Evolutionary conservation across 805 yeast species (phyloP).

Genomic region (Komagataella mondaviorum): DNA sequence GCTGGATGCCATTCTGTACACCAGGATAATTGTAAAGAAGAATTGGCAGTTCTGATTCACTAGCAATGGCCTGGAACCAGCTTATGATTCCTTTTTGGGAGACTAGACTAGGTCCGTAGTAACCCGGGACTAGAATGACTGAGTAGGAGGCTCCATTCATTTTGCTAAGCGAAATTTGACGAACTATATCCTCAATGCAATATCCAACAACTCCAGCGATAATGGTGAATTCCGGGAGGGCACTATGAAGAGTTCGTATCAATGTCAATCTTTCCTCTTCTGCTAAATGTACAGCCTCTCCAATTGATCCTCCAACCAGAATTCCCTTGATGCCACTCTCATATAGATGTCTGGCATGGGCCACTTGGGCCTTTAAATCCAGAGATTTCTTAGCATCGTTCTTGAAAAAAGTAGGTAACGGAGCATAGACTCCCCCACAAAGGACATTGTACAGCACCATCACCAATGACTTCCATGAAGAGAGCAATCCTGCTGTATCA

Average conservation of each 20-base stretch:
- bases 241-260: slow-evolving; percentile 19
- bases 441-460: background rate
- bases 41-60: slow-evolving; percentile 25
- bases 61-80: slow-evolving; percentile 29
- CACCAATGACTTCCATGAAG: background rate
- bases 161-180: slow-evolving; percentile 20
- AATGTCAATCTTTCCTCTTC: slow-evolving; percentile 26
- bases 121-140: slow-evolving; percentile 29
- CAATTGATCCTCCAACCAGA: slow-evolving; percentile 39
- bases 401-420: slow-evolving; percentile 41
- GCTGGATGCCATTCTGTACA: slow-evolving; percentile 26
- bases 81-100: slow-evolving; percentile 32
- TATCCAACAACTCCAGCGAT: slow-evolving; percentile 37
- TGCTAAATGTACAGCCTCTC: slow-evolving; percentile 38
- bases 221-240: slow-evolving; percentile 23
- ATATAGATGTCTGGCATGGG: slow-evolving; percentile 28
- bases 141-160: slow-evolving; percentile 25
- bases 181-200: slow-evolving; percentile 28
- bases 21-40: slow-evolving; percentile 35
- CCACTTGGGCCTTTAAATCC: slow-evolving; percentile 23
- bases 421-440: slow-evolving; percentile 32
- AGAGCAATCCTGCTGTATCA: background rate
- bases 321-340: slow-evolving; percentile 32
- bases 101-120: slow-evolving; percentile 29
- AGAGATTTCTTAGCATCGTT: slow-evolving; percentile 26